Evolutionary conservation across 768 basidiomycete species (phyloP).

Genomic region (Mycena polygramma): DNA sequence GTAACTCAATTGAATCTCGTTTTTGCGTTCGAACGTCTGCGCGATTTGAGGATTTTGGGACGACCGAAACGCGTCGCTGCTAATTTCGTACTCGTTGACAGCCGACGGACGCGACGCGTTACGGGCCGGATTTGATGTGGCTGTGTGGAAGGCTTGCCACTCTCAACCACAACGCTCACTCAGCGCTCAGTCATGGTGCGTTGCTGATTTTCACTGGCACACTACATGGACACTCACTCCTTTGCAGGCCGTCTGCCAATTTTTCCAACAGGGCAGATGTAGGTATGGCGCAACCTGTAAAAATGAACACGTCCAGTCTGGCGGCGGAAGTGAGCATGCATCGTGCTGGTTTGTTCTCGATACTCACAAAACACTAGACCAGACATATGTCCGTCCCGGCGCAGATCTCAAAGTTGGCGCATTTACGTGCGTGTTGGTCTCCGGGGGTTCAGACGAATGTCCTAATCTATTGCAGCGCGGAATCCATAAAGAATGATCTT

Average conservation of each 20-base stretch:
- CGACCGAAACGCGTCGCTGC: too few species aligned
- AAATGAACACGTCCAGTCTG: conserved; percentile 28
- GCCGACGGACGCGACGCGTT: too few species aligned
- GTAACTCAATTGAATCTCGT: too few species aligned
- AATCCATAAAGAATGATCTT: conserved; percentile 75
- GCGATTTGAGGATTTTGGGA: too few species aligned
- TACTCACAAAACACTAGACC: conserved; percentile 20
- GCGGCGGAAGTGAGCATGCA: conserved; percentile 11
- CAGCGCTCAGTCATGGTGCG: too few species aligned
- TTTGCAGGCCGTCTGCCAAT: conserved; percentile 28
- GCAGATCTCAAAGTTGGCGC: conserved; percentile 28
- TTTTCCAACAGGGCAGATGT: conserved; percentile 30
- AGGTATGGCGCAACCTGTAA: conserved; percentile 30
- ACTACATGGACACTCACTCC: too few species aligned
- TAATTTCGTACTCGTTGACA: too few species aligned
- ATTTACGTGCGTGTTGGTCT: conserved; percentile 29
- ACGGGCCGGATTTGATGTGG: too few species aligned
- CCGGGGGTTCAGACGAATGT: background rate
- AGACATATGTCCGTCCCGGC: conserved; percentile 35
- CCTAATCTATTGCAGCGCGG: conserved; percentile 56
- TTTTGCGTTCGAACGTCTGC: too few species aligned
- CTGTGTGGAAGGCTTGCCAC: too few species aligned
- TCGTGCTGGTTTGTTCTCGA: background rate
- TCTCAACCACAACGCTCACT: too few species aligned
- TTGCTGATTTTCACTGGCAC: too few species aligned